Conservation (phyloP, 768 basidiomycete genomes). For the Phylloporus scabripes region DNA sequence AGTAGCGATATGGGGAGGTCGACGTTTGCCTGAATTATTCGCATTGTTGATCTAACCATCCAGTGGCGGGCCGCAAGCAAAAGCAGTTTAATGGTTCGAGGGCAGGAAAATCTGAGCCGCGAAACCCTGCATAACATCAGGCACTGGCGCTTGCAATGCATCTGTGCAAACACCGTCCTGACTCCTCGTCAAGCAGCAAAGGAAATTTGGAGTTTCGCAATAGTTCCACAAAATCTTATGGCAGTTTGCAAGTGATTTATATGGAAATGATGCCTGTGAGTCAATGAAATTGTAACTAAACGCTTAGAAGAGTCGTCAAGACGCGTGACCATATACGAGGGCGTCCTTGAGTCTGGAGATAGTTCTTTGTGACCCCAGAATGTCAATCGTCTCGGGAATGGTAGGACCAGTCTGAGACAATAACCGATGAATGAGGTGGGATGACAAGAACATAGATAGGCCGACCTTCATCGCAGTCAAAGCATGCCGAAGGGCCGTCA, state of each 20-base stretch:
- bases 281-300: too few relatives aligned
- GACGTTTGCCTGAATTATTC: conserved; percentile 69
- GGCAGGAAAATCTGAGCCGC: too few relatives aligned
- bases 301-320: background rate
- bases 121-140: background rate
- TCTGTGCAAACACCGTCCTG: background rate
- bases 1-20: conserved; percentile 21
- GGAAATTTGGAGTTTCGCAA: too few relatives aligned
- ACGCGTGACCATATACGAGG: background rate
- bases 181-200: background rate
- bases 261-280: too few relatives aligned
- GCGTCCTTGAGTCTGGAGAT: conserved; percentile 16
- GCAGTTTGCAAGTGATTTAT: background rate
- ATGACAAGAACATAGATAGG: conserved; percentile 7
- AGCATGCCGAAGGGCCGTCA: conserved; percentile 71
- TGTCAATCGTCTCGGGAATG: conserved; percentile 35
- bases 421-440: background rate
- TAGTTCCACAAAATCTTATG: background rate
- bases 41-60: too few relatives aligned
- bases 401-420: conserved; percentile 38
- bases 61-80: too few relatives aligned
- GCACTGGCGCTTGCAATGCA: background rate
- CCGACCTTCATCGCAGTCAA: conserved; percentile 80
- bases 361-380: conserved; percentile 32
- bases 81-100: too few relatives aligned